A percentile compares a stretch with the other conserved stretches of the same genome.
These are phyloP conservation scores for Amyloporia xantha DNA, from an alignment of 768 basidiomycete genomes.

Conservation along the genomic window DNA sequence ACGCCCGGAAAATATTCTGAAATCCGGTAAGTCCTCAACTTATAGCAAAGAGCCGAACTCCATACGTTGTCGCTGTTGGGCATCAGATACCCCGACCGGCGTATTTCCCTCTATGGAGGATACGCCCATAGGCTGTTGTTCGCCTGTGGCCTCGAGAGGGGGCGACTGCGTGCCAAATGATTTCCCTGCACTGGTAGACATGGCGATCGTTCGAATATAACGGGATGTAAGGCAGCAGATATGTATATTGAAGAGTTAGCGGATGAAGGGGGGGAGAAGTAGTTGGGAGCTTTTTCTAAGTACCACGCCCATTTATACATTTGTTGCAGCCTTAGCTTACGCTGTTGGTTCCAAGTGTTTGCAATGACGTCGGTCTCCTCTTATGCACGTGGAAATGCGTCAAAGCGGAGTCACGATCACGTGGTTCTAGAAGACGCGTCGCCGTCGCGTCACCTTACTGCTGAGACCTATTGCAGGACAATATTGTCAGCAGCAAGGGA, in stretches of 20 bases:
- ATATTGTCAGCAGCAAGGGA: no score
- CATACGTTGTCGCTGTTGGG: slow-evolving; percentile 40
- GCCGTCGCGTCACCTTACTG: no score
- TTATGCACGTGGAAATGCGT: no score
- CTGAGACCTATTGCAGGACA: no score
- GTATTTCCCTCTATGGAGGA: slow-evolving; percentile 31
- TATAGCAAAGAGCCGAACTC: background rate
- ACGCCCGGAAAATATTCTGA: slow-evolving; percentile 3
- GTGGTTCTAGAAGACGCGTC: no score
- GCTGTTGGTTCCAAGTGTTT: no score
- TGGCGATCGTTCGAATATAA: slow-evolving; percentile 1
- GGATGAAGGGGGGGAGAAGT: background rate
- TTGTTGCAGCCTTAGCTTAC: no score
- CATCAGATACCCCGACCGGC: slow-evolving; percentile 31
- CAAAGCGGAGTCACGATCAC: no score
- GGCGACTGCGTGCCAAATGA: slow-evolving; percentile 47
- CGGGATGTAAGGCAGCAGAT: background rate
- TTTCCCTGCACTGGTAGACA: slow-evolving; percentile 17
- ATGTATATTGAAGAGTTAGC: no score
- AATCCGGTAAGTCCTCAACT: background rate
- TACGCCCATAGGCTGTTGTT: slow-evolving; percentile 42
- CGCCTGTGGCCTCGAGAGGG: slow-evolving; percentile 42
- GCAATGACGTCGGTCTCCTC: no score
- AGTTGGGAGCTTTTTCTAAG: no score
- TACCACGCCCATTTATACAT: no score